Evolutionary conservation across 2,329 filamentous ascomycete genomes (phyloP).

Genomic region (Talaromyces sp.): DNA sequence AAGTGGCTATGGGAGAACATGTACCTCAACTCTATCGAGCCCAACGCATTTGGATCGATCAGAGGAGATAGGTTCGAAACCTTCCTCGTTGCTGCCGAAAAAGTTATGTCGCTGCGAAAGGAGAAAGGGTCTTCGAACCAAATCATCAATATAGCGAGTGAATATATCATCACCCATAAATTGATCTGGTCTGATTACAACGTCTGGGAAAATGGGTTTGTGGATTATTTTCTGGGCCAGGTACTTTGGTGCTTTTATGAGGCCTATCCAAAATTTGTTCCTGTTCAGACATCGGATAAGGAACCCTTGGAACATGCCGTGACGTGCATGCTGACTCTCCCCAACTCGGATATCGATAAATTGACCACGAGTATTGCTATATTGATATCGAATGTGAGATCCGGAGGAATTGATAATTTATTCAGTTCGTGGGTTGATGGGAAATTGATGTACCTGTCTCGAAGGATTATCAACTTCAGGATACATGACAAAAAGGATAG

Average conservation of each 20-base stretch:
- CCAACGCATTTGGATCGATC: neutral
- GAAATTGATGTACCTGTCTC: neutral
- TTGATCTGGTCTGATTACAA: neutral
- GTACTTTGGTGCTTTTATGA: constrained; percentile 15
- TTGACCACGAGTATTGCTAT: constrained; percentile 1
- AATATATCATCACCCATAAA: constrained; percentile 8
- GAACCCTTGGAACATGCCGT: constrained; percentile 6
- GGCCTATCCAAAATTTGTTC: constrained; percentile 1
- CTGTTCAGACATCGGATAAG: neutral
- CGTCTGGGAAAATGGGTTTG: neutral
- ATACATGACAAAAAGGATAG: neutral
- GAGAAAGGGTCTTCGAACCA: neutral
- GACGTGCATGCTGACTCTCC: neutral
- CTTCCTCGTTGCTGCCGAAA: constrained; percentile 9
- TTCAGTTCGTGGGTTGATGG: constrained; percentile 9
- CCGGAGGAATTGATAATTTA: neutral
- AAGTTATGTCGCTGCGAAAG: constrained; percentile 8
- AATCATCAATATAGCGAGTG: neutral
- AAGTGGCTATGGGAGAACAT: constrained; percentile 5
- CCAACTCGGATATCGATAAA: constrained; percentile 8
- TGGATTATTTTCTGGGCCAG: constrained; percentile 8
- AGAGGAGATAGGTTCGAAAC: neutral
- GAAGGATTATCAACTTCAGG: neutral
- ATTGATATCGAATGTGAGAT: constrained; percentile 3
- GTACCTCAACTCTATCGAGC: neutral